Percentiles rank a stretch among this genome's conserved stretches.
phyloP scores from a whole-genome alignment of 371 early-diverging fungal species.

The Haplosporangium sp. region DNA sequence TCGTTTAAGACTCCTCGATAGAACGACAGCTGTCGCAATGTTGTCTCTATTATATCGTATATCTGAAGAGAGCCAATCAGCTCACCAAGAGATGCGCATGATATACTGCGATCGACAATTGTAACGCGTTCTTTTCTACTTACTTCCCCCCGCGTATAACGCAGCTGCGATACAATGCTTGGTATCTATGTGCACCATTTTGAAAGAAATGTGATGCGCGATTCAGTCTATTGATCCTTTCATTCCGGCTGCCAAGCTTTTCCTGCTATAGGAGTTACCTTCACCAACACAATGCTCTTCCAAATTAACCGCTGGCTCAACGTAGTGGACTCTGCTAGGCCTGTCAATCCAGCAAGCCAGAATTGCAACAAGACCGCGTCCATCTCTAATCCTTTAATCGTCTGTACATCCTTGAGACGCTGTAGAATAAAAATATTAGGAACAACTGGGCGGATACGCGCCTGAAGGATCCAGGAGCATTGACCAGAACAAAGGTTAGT shows the following conservation, averaged over 20 bases:
- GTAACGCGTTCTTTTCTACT: neutral
- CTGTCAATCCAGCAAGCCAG: constrained; percentile 50
- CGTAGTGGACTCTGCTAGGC: constrained; percentile 34
- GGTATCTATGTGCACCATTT: constrained; percentile 19
- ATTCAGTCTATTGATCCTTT: neutral
- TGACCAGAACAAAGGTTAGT: neutral
- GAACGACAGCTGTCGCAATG: constrained; percentile 43
- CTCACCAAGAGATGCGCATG: neutral
- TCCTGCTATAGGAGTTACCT: constrained; percentile 11
- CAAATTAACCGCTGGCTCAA: constrained; percentile 39
- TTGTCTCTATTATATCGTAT: constrained; percentile 20
- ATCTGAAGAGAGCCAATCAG: constrained; percentile 1
- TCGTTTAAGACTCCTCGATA: constrained; percentile 46
- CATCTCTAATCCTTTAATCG: constrained; percentile 35
- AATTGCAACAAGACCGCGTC: constrained; percentile 40
- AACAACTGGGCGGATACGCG: constrained; percentile 38
- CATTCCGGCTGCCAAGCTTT: too few relatives aligned
- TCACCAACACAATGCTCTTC: constrained; percentile 47
- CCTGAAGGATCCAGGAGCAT: constrained; percentile 6
- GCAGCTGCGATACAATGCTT: constrained; percentile 16
- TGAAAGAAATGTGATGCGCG: neutral
- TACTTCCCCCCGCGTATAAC: constrained; percentile 12
- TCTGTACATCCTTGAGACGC: constrained; percentile 44
- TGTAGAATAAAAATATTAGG: constrained; percentile 36
- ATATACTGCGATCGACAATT: neutral